Evolutionary conservation across 345 rosid genomes (phyloP), one percentile per base, ranked within the genome.

Genomic region (Syzygium grande): DNA sequence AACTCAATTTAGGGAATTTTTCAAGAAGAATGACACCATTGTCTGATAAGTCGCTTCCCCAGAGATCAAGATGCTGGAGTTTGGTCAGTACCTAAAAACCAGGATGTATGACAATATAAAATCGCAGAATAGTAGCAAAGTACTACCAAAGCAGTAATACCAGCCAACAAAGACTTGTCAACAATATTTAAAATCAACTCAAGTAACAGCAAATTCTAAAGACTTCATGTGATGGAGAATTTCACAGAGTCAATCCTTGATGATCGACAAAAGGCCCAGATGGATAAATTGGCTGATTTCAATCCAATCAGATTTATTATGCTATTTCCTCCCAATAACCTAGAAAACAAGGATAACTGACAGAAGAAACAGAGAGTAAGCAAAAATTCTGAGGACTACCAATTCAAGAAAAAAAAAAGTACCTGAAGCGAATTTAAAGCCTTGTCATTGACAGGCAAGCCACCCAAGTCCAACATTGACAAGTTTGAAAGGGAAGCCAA

Each of bases 31-130:
- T 34, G 85, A 90, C 96, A n/a, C 98, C 98, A 77, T 89, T 84
- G 86, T 95, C 91, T 34, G 99, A 87, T 90, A 96, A 88, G 87
- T 92, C 91, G 90, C 98, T 98, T 49, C 98, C 99, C 98, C 99
- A 96, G 27, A 98, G 94, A 88, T 98, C 98, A 87, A 98, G 96
- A 89, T 95, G 90, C 88, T 95, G 93, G n/a, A 96, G 96, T 91
- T 94, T 95, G 78, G 88, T 91, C 92, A 96, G 87, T 58, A 80
- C 96, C 99, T 98, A 92, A 73, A 73, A 73, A 73, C 34, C 25
- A 73, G 80, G 80, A 73, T 73, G 23, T 17, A 38, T 19, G 80
- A 73, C 80, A 73, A 73, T 17, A 34, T 13, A 73, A 73, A 73
- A 38, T 73, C 49, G 14, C 80, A 73, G 49, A 8, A 68, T 17